Evolutionary conservation across 2,329 filamentous ascomycete species (phyloP).

Genomic region (Aspergillus sp.): DNA sequence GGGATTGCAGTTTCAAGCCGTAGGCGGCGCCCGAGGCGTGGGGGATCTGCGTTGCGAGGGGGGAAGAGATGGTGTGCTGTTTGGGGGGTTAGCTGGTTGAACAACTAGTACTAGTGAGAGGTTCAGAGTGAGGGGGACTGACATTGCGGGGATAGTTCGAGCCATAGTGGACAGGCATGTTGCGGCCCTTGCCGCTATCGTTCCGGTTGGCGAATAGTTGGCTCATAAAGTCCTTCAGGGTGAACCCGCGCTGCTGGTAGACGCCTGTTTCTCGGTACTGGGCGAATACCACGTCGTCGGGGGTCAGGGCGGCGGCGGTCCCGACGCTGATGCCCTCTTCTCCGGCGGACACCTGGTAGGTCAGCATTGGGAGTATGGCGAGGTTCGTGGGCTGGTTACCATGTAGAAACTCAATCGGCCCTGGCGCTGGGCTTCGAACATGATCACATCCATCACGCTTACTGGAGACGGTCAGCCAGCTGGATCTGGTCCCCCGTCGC

Average conservation of each 20-base stretch:
- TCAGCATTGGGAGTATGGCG: background rate
- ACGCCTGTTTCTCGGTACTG: constrained; percentile 94
- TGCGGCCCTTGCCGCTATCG: constrained; percentile 72
- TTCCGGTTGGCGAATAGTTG: constrained; percentile 83
- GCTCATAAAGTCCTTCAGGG: constrained; percentile 82
- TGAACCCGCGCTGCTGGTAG: constrained; percentile 81
- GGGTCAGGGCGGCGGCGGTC: constrained; percentile 71
- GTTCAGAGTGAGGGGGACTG: constrained; percentile 31
- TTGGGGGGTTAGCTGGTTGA: constrained; percentile 31
- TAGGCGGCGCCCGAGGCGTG: constrained; percentile 83
- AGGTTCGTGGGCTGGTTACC: constrained; percentile 42
- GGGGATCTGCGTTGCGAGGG: constrained; percentile 79
- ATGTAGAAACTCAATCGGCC: constrained; percentile 96
- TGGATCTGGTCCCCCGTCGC: constrained; percentile 3
- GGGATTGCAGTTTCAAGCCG: constrained; percentile 70
- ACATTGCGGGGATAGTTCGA: constrained; percentile 76
- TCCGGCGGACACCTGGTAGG: constrained; percentile 58
- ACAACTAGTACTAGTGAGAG: too few relatives aligned
- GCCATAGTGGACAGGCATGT: constrained; percentile 97
- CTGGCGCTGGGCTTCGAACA: constrained; percentile 96
- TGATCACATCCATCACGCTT: constrained; percentile 88
- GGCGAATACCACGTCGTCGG: constrained; percentile 81
- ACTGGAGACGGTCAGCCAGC: constrained; percentile 37
- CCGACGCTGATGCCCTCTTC: constrained; percentile 93
- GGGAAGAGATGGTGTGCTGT: constrained; percentile 75